Conservation (phyloP, 225 moss, liverwort and hornwort genomes). For the Marchantia paleacea region DNA sequence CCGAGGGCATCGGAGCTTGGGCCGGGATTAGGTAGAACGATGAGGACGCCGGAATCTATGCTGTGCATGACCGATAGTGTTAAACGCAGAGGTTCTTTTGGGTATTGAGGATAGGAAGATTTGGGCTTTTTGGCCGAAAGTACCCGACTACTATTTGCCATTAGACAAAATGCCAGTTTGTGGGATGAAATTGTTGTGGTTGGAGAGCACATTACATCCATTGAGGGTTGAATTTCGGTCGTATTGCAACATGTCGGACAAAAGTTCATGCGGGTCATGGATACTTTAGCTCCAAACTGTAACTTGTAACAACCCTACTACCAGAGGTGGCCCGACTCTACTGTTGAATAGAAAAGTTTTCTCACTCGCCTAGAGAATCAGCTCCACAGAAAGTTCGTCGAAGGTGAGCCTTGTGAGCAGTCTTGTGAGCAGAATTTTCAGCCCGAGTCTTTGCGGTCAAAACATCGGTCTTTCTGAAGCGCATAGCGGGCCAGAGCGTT, state of each 20-base stretch:
- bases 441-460: not conserved
- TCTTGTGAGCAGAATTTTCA: not conserved
- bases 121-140: slow-evolving; percentile 2
- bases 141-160: not conserved
- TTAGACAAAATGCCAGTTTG: slow-evolving; percentile 2
- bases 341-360: not conserved
- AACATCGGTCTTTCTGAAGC: not conserved
- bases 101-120: not conserved
- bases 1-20: not conserved
- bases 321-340: not conserved
- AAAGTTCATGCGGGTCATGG: not conserved
- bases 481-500: not conserved
- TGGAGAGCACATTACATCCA: not conserved
- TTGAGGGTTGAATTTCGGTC: not conserved
- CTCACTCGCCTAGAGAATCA: not conserved
- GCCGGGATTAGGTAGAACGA: slow-evolving; percentile 11
- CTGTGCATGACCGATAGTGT: not conserved
- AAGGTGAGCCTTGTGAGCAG: not conserved
- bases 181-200: not conserved
- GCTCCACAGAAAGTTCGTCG: not conserved
- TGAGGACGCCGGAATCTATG: not conserved
- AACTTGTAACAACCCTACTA: slow-evolving; percentile 3
- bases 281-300: not conserved
- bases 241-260: not conserved
- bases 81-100: not conserved